These are phyloP conservation scores for Phytophthora meadii DNA, from an alignment of 352 stramenopile species.

Conservation along the genomic window DNA sequence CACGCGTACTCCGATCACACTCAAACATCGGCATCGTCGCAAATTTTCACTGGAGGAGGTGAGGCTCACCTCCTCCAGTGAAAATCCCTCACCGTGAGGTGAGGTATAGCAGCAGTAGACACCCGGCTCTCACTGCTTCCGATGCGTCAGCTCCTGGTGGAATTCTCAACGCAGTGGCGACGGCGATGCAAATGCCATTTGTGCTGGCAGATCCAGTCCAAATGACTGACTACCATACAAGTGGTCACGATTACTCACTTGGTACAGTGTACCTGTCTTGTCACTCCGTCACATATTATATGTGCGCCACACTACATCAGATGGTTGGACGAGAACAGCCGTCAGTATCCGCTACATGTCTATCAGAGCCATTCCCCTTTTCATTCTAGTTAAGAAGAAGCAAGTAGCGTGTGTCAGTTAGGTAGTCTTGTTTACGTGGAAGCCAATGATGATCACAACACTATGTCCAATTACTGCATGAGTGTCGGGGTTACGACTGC, in stretches of 20 bases:
- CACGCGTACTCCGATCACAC: slow-evolving; percentile 9
- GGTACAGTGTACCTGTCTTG: slow-evolving; percentile 7
- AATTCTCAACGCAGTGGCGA: background rate
- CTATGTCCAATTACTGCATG: slow-evolving; percentile 75
- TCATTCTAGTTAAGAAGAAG: background rate
- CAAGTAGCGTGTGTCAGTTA: background rate
- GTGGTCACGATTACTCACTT: background rate
- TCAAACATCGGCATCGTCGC: slow-evolving; percentile 6
- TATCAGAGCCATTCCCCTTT: slow-evolving; percentile 2
- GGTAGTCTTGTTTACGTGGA: slow-evolving; percentile 8
- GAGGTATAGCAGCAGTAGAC: background rate
- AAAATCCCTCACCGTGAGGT: too few species aligned
- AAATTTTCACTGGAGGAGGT: slow-evolving; percentile 13
- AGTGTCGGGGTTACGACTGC: slow-evolving; percentile 34
- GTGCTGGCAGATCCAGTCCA: background rate
- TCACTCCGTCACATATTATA: slow-evolving; percentile 13
- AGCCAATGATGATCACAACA: slow-evolving; percentile 47
- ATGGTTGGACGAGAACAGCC: slow-evolving; percentile 31
- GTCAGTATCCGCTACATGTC: background rate
- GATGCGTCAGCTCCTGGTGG: background rate
- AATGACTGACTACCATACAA: slow-evolving; percentile 23
- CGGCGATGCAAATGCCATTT: too few species aligned
- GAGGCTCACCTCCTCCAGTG: too few species aligned
- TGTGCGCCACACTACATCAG: slow-evolving; percentile 11
- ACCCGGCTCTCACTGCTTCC: background rate